Evolutionary conservation across 2,329 filamentous ascomycete species (phyloP).

Genomic region (Trichoderma simmonsii): DNA sequence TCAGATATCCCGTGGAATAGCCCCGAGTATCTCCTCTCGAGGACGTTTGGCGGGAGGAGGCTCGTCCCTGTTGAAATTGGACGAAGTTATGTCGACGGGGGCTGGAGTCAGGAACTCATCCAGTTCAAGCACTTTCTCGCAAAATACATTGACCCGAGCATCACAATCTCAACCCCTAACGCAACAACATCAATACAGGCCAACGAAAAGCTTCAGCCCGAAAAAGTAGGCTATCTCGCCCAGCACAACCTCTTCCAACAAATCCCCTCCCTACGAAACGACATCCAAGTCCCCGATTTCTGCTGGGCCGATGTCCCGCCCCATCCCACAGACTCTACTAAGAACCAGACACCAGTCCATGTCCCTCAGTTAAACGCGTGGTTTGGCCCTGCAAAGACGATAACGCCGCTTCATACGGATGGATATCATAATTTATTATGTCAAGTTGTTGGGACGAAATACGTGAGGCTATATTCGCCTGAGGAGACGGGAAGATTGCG

Average conservation of each 20-base stretch:
- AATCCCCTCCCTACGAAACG: conserved; percentile 70
- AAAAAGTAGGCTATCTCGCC: conserved; percentile 71
- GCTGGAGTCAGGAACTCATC: conserved; percentile 80
- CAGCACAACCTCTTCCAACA: conserved; percentile 87
- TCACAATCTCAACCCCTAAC: neutral
- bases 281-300: conserved; percentile 79
- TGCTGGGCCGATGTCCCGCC: conserved; percentile 70
- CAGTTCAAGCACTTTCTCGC: conserved; percentile 69
- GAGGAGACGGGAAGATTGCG: conserved; percentile 55
- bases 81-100: conserved; percentile 79
- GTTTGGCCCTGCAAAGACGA: conserved; percentile 84
- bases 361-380: conserved; percentile 81
- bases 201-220: neutral
- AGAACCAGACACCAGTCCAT: conserved; percentile 42
- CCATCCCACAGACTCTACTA: conserved; percentile 40
- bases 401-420: conserved; percentile 90
- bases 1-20: conserved; percentile 64
- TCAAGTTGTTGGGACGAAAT: conserved; percentile 88
- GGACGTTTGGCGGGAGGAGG: conserved; percentile 71
- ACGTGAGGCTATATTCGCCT: conserved; percentile 83
- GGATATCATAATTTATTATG: conserved; percentile 89
- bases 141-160: conserved; percentile 49
- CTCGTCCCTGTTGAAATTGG: conserved; percentile 86
- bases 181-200: no score
- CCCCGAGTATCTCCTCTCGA: conserved; percentile 69